Evolutionary conservation across 495 filamentous ascomycete genomes (phyloP), one percentile per base, ranked within the genome.

Genomic region (Opeltia flavorubescens): DNA sequence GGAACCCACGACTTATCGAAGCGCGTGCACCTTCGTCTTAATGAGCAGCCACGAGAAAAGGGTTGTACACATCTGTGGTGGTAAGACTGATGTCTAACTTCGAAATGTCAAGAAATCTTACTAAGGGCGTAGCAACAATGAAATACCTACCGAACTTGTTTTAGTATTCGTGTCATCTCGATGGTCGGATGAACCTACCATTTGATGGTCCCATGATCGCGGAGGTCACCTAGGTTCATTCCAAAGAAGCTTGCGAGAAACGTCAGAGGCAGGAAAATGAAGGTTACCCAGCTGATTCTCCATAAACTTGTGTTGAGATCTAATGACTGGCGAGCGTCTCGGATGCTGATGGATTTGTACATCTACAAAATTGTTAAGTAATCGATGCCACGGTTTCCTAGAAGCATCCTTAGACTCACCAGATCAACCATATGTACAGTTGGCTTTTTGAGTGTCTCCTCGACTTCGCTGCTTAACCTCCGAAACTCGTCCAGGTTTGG

Each of bases 301-400:
- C 59, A 61, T 33, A 57, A 38, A 46, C 59, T 64, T 1, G 66
- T 62, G 3, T 66, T 66, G 3, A 76, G 59, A 34, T 72, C 63
- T 1, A 76, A 58, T 2, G 63, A 67, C 29, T 70, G 64, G 1
- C 70, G 61, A 7, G 68, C 62, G 46, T 76, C 72, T 23, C 72
- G 65, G 36, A 76, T 74, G n/a, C 60, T 66, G 18, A 76, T 69
- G 28, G 61, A 66, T 52, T 73, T 70, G 50, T 76, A 76, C 62
- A 75, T 71, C 54, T 58, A 35, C 18, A 33, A 27, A 17, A n/a
- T 21, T 13, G 5, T n/a, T 21, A 24, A n/a, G 23, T n/a, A 27
- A 5, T 17, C n/a, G 34, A 17, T 36, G 8, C n/a, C 8, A n/a
- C 34, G 0, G 34, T n/a, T 36, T 17, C 12, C 11, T n/a, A 30